Base-by-base conservation (phyloP, 192 early-diverging fungal genomes). In the Diversispora eburnea region DNA sequence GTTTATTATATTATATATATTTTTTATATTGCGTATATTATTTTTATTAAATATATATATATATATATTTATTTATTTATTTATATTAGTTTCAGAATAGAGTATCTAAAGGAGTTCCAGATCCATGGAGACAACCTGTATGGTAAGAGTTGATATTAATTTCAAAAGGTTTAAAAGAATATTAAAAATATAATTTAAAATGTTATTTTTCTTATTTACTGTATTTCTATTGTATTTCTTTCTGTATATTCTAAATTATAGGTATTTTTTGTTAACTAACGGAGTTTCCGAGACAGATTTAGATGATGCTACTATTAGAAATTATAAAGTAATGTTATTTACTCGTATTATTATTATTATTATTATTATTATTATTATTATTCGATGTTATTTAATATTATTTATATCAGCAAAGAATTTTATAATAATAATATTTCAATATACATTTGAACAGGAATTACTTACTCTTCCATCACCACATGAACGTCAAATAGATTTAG, bases 401-500 rank as follows among this genome's bases (percentile, higher is more conserved):
- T 52, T 52, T 17, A 3, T 3, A 52, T 52, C 9, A 76, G 25
- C 2, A 33, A 33, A 33, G 25, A 33, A 33, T 33, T 33, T 33
- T 33, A 33, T 33, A 33, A 33, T 33, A 33, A 33, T 33, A 33
- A 33, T 33, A 33, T 33, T 33, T 33, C 25, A 33, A 33, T 33
- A 33, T 33, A 33, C 25, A 33, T 33, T 33, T 33, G 25, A 33
- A 33, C 2, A 80, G 72, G 72, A 4, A 8, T 70, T 82, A 62
- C 76, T 84, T n/a, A 67, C 64, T 15, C 75, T 68, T 22, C 64
- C 79, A 60, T 82, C 82, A 13, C 25, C 74, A 0, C 79, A 85
- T 59, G 86, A 87, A 73, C 78, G 80, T 33, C 84, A 87, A 58
- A 87, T 87, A 73, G 86, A 87, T 77, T 75, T 87, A 13, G 86